These are phyloP conservation scores for Geotrichum citri-aurantii DNA, from an alignment of 1,139 yeast species.

Conservation along the genomic window DNA sequence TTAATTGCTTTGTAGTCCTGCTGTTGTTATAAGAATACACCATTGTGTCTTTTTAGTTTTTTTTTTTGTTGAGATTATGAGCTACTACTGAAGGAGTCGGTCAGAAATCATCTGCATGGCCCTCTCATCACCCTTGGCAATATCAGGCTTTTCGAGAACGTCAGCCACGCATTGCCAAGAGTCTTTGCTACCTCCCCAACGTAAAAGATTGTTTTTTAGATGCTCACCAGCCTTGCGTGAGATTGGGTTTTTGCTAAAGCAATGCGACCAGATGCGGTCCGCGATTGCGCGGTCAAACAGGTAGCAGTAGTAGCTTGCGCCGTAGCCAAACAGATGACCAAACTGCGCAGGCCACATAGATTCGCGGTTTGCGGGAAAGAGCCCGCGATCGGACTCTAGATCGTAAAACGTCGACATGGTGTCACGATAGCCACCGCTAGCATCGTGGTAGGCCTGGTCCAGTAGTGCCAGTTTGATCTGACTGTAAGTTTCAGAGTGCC, in stretches of 20 bases:
- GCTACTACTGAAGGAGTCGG: background rate
- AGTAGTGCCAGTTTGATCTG: slow-evolving; percentile 87
- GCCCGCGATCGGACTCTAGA: slow-evolving; percentile 46
- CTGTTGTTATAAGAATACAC: background rate
- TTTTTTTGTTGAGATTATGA: background rate
- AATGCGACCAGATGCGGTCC: slow-evolving; percentile 68
- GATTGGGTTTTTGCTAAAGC: slow-evolving; percentile 61
- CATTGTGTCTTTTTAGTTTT: background rate
- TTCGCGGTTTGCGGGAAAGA: slow-evolving; percentile 37
- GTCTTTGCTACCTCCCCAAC: slow-evolving; percentile 92
- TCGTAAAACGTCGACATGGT: slow-evolving; percentile 59
- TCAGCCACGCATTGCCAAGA: slow-evolving; percentile 87
- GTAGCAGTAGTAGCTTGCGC: slow-evolving; percentile 91
- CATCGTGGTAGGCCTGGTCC: slow-evolving; percentile 73
- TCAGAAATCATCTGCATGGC: slow-evolving; percentile 60
- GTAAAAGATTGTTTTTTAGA: slow-evolving; percentile 62
- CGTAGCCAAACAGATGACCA: slow-evolving; percentile 90
- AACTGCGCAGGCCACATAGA: slow-evolving; percentile 93
- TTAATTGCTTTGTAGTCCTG: background rate
- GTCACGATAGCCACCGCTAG: slow-evolving; percentile 35
- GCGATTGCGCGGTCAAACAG: slow-evolving; percentile 91
- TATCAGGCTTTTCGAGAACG: slow-evolving; percentile 57
- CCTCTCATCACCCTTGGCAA: slow-evolving; percentile 59
- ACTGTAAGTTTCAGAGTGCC: slow-evolving; percentile 71
- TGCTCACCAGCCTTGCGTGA: slow-evolving; percentile 66